Percentiles rank a stretch among this genome's conserved stretches.
phyloP scores from a whole-genome alignment of 2,329 filamentous ascomycete genomes.

The Exophiala viscosa region DNA sequence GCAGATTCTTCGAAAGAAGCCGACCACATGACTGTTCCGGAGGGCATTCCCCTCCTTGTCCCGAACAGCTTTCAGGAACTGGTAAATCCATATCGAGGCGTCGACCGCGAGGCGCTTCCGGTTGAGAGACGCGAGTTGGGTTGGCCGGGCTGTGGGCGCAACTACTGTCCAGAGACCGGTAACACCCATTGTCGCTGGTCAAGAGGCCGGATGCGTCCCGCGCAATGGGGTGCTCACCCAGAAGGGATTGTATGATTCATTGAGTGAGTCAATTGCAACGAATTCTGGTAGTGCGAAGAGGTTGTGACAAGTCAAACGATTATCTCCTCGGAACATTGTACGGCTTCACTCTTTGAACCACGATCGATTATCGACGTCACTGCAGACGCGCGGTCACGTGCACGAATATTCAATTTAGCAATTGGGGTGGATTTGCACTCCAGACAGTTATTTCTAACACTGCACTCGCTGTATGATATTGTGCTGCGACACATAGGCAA shows the following conservation, averaged over 20 bases:
- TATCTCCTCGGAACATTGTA: background rate
- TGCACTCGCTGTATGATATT: background rate
- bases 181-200: constrained; percentile 70
- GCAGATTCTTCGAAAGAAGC: constrained; percentile 97
- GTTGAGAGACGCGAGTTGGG: constrained; percentile 93
- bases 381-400: constrained; percentile 1
- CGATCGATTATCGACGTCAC: background rate
- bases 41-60: constrained; percentile 97
- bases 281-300: background rate
- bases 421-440: too few relatives aligned
- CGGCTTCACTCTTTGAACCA: background rate
- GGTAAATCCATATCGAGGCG: constrained; percentile 99
- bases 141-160: constrained; percentile 90
- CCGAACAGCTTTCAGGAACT: constrained; percentile 96
- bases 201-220: background rate
- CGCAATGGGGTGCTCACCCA: background rate
- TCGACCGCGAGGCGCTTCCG: constrained; percentile 94
- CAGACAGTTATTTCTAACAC: too few relatives aligned
- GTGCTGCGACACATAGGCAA: background rate
- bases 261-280: background rate
- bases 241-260: too few relatives aligned
- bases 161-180: constrained; percentile 96
- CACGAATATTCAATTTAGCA: background rate
- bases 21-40: constrained; percentile 91
- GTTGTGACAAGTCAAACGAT: too few relatives aligned